Base-by-base conservation (phyloP, 495 filamentous ascomycete genomes). In the Aspergillus incahuasiensis region DNA sequence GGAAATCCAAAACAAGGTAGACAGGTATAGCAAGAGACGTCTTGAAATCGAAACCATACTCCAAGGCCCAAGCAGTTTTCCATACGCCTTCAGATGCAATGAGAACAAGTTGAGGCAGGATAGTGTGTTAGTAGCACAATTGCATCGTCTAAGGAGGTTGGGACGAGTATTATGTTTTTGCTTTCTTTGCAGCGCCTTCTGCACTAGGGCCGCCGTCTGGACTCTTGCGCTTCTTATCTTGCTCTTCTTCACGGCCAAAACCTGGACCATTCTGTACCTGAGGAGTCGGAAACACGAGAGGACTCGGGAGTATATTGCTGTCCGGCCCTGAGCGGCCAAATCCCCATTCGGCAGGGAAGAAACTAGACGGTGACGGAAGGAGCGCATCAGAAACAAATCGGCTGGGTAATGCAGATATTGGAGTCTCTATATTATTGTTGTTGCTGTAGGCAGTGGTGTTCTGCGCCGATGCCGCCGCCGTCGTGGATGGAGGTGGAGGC, bases 321-420 rank as follows among this genome's bases (percentile, higher is more conserved):
- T 90, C 87, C 41, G 73, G 81, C 6, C 82, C 82, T 5, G 72
- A 71, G 57, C 74, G 81, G 71, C 81, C 78, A 67, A 86, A 84
- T 53, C 86, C 83, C 94, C 92, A 97, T 58, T 96, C 92, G 0
- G 89, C 85, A 69, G 89, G 85, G 68, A 95, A 97, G 72, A 97
- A 97, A 56, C 82, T 88, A 51, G 85, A 90, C 2, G 94, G 94
- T 40, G 87, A 91, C 1, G 94, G 92, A 19, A 97, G 78, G 28
- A 95, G 82, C 7, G 87, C 87, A 60, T 89, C 86, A 24, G 84
- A 86, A 42, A 96, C 84, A 68, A 97, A 97, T 21, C 92, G 82
- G 46, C 89, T 94, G 2, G 94, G 94, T 7, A 98, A 78, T 3
- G 94, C 92, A n/a, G 92, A 97, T n/a, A 96, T 92, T 0, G 94